A percentile compares a stretch with the other conserved stretches of the same genome.
phyloP scores from a whole-genome alignment of 108 stramenopile species.

The Skeletonema costatum region DNA sequence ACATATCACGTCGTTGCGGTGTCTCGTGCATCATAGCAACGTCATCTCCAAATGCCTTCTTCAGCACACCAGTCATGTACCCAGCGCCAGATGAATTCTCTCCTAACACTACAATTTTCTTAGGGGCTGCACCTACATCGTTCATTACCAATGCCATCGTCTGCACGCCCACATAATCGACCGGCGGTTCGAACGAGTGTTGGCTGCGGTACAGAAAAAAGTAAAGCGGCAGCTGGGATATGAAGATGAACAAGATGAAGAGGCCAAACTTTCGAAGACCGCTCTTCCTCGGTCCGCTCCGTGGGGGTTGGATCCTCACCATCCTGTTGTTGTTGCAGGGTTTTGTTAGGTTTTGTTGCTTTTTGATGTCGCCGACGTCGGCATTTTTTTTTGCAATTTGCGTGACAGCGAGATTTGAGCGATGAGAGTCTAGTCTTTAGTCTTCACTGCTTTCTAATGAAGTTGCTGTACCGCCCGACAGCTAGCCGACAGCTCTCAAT shows the following conservation, averaged over 20 bases:
- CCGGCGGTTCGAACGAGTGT: background rate
- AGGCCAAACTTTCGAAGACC: background rate
- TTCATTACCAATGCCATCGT: conserved; percentile 13
- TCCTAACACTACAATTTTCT: conserved; percentile 30
- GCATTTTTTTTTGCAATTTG: too few species aligned
- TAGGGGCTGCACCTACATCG: background rate
- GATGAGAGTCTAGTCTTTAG: too few species aligned
- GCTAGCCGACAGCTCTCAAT: too few species aligned
- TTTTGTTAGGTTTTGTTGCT: too few species aligned
- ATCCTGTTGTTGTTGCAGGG: background rate
- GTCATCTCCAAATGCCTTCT: conserved; percentile 19
- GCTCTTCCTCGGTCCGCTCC: background rate
- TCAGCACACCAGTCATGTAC: conserved; percentile 12
- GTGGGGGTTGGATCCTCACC: background rate
- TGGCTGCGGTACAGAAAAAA: background rate
- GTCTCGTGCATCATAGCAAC: conserved; percentile 1
- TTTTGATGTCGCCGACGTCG: too few species aligned
- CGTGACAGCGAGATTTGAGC: too few species aligned
- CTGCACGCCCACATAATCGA: background rate
- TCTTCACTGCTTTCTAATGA: too few species aligned
- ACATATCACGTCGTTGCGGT: background rate
- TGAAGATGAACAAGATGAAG: background rate
- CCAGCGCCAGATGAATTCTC: conserved; percentile 29
- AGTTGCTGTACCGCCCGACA: too few species aligned
- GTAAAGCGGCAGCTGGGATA: conserved; percentile 9